Percentiles rank a stretch among this genome's conserved stretches.
These are phyloP conservation scores for Termitomyces sp. DNA, from an alignment of 768 basidiomycete species.

Conservation along the genomic window DNA sequence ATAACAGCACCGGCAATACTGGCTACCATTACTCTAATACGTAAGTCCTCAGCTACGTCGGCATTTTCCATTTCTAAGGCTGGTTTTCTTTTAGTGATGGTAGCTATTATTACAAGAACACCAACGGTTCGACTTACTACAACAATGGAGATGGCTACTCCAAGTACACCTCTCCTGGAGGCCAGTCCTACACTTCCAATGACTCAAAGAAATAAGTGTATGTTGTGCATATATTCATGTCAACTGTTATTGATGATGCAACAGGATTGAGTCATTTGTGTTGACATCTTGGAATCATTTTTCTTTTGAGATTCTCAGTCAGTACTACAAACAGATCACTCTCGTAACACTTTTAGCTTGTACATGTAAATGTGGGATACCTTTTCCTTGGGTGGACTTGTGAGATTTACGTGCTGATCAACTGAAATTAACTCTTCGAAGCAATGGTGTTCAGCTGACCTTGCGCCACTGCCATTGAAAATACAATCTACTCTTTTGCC, in stretches of 20 bases:
- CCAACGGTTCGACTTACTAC: slow-evolving; percentile 59
- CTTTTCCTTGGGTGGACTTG: background rate
- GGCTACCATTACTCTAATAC: slow-evolving; percentile 64
- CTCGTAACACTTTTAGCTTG: too few relatives aligned
- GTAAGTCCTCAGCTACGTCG: slow-evolving; percentile 26
- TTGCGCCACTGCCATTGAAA: background rate
- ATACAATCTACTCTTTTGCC: too few relatives aligned
- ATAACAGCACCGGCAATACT: slow-evolving; percentile 30
- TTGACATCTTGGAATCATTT: too few relatives aligned
- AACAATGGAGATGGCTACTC: slow-evolving; percentile 44
- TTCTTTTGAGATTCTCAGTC: too few relatives aligned
- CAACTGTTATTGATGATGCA: background rate
- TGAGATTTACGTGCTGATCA: background rate
- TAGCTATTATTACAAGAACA: slow-evolving; percentile 62
- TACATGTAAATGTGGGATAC: too few relatives aligned
- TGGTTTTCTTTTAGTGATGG: slow-evolving; percentile 34
- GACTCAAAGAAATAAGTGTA: background rate
- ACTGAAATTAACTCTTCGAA: background rate
- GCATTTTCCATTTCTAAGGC: background rate
- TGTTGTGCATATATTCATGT: background rate
- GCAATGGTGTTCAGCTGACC: background rate
- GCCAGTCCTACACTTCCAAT: slow-evolving; percentile 19
- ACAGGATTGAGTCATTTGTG: background rate
- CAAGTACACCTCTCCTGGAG: slow-evolving; percentile 47
- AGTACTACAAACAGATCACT: background rate